A percentile compares a stretch with the other conserved stretches of the same genome.
phyloP scores from a whole-genome alignment of 148 eudicot species.

The Dysphania ambrosioides region DNA sequence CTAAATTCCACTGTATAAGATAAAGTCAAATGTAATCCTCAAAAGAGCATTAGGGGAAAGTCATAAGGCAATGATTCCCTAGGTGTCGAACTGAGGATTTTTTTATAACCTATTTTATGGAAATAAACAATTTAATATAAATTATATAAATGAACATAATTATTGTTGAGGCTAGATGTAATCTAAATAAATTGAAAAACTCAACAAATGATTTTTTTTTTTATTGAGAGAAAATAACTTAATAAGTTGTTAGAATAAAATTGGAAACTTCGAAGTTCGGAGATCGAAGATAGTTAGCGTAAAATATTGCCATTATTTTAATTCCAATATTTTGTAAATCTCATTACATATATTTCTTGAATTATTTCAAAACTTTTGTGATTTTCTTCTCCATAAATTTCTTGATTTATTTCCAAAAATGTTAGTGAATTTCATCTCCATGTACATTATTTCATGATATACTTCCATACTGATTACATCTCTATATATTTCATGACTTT shows the following conservation, averaged over 20 bases:
- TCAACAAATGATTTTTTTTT: too few species aligned
- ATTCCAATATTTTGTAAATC: too few species aligned
- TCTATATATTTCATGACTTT: too few species aligned
- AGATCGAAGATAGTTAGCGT: background rate
- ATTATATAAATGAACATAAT: background rate
- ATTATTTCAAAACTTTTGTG: too few species aligned
- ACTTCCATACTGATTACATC: too few species aligned
- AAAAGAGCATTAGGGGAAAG: conserved; percentile 4
- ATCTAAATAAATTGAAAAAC: background rate
- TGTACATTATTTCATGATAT: too few species aligned
- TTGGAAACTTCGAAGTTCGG: too few species aligned
- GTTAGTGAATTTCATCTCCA: too few species aligned
- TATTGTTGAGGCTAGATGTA: background rate
- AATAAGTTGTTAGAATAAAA: background rate
- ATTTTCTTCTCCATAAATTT: too few species aligned
- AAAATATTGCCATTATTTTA: background rate
- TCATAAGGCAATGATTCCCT: conserved; percentile 20
- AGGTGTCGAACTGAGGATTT: background rate
- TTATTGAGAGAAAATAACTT: background rate
- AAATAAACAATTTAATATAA: too few species aligned
- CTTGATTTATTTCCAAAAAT: too few species aligned
- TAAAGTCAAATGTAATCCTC: background rate
- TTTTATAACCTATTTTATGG: conserved; percentile 4
- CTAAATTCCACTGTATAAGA: background rate
- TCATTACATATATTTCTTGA: too few species aligned